phyloP scores from a whole-genome alignment of 2,329 filamentous ascomycete species.

The Corniculantispora saksenae region DNA sequence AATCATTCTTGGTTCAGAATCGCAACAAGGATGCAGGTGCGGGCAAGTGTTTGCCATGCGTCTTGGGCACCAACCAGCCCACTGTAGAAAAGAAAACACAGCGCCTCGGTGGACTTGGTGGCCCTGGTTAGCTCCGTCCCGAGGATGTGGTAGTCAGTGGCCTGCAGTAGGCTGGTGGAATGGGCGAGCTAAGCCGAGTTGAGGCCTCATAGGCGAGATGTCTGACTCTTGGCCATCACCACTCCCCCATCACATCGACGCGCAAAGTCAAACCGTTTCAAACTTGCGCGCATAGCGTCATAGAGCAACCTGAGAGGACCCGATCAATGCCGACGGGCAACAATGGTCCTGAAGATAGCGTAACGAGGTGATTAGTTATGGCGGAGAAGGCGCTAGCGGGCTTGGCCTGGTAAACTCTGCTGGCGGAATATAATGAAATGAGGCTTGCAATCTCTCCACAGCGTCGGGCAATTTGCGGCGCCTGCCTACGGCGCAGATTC shows the following conservation, averaged over 20 bases:
- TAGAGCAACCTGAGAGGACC: not conserved
- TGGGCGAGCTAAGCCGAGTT: conserved; percentile 10
- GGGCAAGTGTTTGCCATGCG: not conserved
- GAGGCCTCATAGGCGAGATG: conserved; percentile 11
- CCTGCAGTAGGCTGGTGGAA: not conserved
- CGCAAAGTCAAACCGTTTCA: not conserved
- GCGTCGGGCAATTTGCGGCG: conserved; percentile 5
- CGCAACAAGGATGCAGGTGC: not conserved
- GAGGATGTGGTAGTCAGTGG: conserved; percentile 1
- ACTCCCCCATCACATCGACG: not conserved
- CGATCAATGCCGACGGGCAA: not conserved
- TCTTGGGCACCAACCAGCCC: conserved; percentile 5
- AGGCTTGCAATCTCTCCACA: not conserved
- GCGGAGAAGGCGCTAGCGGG: not conserved
- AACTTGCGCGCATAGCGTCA: conserved; percentile 1
- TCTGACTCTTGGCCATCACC: not conserved
- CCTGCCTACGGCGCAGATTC: not conserved
- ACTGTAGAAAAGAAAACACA: not conserved
- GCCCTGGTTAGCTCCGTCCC: conserved; percentile 1
- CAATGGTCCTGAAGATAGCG: not conserved
- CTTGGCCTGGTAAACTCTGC: not conserved
- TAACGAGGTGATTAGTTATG: not conserved
- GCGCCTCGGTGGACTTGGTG: not conserved
- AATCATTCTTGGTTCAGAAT: not conserved
- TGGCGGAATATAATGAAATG: not conserved